Conservation (phyloP, 768 basidiomycete species). For the Suillus sp. region DNA sequence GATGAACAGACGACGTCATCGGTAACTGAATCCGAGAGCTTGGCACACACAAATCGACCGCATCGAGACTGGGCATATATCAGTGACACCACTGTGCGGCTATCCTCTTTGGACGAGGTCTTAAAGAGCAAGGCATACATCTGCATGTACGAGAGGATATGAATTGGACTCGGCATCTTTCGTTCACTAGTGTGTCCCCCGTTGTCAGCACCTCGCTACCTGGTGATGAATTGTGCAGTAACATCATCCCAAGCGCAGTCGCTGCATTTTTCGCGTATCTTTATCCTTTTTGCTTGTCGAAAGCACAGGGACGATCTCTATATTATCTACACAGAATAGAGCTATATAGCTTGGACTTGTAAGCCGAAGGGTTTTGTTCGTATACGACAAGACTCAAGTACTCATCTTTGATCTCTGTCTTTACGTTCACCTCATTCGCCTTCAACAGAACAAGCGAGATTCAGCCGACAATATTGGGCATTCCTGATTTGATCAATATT, state of each 20-base stretch:
- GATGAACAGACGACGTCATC: background rate
- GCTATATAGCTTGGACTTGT: slow-evolving; percentile 6
- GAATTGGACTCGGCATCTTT: slow-evolving; percentile 11
- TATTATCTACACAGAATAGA: background rate
- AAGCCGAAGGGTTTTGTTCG: background rate
- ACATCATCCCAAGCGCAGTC: background rate
- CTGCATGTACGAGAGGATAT: slow-evolving; percentile 87
- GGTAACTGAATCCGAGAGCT: slow-evolving; percentile 17
- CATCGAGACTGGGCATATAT: slow-evolving; percentile 85
- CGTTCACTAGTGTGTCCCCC: background rate
- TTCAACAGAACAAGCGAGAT: background rate
- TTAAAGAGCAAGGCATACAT: slow-evolving; percentile 90
- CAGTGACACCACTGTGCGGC: slow-evolving; percentile 84
- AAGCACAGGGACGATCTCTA: background rate
- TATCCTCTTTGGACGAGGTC: slow-evolving; percentile 84
- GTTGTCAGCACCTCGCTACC: background rate
- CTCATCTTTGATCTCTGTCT: background rate
- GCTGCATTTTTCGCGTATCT: slow-evolving; percentile 2
- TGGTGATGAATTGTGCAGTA: background rate
- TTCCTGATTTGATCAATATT: background rate
- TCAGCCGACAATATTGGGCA: background rate
- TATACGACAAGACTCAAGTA: background rate
- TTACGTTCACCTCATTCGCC: background rate
- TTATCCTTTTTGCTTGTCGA: slow-evolving; percentile 4
- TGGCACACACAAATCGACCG: slow-evolving; percentile 11